Percentiles rank a stretch among this genome's conserved stretches.
Evolutionary conservation across 768 basidiomycete species (phyloP).

Genomic region (Postia placenta): DNA sequence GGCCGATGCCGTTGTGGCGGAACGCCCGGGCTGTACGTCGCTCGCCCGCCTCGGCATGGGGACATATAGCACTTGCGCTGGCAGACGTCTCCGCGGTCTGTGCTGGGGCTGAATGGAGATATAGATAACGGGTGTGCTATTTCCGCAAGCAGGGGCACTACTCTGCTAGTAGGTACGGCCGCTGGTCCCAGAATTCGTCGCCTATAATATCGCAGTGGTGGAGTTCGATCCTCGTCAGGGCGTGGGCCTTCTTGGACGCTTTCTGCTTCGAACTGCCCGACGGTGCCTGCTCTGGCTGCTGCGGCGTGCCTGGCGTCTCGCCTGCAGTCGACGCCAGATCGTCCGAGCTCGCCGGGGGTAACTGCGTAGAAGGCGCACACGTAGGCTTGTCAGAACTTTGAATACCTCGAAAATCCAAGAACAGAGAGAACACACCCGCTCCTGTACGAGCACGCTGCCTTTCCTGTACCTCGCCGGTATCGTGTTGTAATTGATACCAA

Average conservation of each 20-base stretch:
- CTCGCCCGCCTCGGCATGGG: too few species aligned
- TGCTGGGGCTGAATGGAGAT: too few species aligned
- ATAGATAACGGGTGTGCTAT: too few species aligned
- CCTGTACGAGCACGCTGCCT: constrained; percentile 77
- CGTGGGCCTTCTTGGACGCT: constrained; percentile 25
- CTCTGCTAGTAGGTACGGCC: constrained; percentile 46
- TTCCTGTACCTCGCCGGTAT: constrained; percentile 70
- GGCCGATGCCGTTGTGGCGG: too few species aligned
- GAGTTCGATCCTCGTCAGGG: constrained; percentile 44
- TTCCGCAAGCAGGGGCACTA: too few species aligned
- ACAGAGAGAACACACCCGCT: constrained; percentile 35
- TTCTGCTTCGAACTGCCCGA: constrained; percentile 13
- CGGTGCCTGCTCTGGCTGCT: constrained; percentile 1
- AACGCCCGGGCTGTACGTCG: too few species aligned
- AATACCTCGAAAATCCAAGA: not conserved
- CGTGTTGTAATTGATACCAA: constrained; percentile 83
- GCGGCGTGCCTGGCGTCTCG: constrained; percentile 1
- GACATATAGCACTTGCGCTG: too few species aligned
- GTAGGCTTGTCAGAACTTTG: not conserved
- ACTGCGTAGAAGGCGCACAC: too few species aligned
- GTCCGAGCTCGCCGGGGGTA: too few species aligned
- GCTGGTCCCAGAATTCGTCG: constrained; percentile 70
- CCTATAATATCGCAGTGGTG: constrained; percentile 82
- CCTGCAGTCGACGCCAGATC: not conserved
- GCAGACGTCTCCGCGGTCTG: too few species aligned